These are phyloP conservation scores for Nakataea oryzae DNA, from an alignment of 2,329 filamentous ascomycete genomes.

Conservation along the genomic window DNA sequence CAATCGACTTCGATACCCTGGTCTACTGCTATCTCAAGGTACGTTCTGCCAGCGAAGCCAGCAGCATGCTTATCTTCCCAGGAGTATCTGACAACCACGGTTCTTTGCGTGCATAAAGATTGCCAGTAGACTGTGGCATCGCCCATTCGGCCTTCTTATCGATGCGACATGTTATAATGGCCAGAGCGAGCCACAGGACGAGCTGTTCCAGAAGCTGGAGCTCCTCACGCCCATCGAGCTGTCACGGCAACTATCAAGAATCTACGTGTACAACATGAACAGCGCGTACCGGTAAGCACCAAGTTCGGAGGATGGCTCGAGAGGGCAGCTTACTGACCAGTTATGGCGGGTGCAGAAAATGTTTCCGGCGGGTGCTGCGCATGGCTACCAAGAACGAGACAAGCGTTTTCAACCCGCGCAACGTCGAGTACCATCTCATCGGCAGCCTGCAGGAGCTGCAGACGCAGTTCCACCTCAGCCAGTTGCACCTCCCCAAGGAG, in stretches of 20 bases:
- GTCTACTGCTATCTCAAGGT: slow-evolving; percentile 53
- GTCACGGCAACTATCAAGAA: slow-evolving; percentile 44
- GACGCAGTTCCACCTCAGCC: slow-evolving; percentile 54
- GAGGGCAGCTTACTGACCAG: not conserved
- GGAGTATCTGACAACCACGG: not conserved
- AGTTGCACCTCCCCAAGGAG: slow-evolving; percentile 58
- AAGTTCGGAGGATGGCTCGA: not conserved
- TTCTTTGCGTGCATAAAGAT: slow-evolving; percentile 31
- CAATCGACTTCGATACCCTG: slow-evolving; percentile 54
- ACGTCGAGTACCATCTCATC: slow-evolving; percentile 56
- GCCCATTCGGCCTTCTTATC: slow-evolving; percentile 56
- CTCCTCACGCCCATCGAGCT: slow-evolving; percentile 52
- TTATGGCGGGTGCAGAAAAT: slow-evolving; percentile 37
- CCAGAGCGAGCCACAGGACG: slow-evolving; percentile 55
- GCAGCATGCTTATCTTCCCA: not conserved
- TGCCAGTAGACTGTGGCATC: slow-evolving; percentile 59
- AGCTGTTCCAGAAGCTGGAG: slow-evolving; percentile 53
- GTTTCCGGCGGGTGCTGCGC: slow-evolving; percentile 53
- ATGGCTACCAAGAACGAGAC: slow-evolving; percentile 49
- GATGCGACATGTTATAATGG: slow-evolving; percentile 62
- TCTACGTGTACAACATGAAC: slow-evolving; percentile 68
- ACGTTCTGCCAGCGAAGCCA: slow-evolving; percentile 28
- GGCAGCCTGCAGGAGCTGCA: slow-evolving; percentile 57
- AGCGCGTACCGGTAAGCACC: slow-evolving; percentile 49
- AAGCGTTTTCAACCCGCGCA: slow-evolving; percentile 51